Evolutionary conservation across 2,329 filamentous ascomycete species (phyloP).

Genomic region (Fusarium xylarioides): DNA sequence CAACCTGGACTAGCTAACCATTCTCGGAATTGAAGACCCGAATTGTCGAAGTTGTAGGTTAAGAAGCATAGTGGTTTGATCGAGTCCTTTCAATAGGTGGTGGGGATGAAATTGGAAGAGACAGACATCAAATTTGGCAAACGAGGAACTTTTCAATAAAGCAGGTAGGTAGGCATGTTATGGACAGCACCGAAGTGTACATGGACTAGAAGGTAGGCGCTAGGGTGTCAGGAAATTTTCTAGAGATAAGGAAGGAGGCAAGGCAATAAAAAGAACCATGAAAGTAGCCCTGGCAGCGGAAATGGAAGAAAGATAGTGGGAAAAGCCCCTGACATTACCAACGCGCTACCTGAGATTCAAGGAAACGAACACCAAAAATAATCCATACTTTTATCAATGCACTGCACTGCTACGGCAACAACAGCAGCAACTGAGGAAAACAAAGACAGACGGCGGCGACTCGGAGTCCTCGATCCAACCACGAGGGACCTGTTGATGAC

Average conservation of each 20-base stretch:
- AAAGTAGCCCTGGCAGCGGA: background rate
- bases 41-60: slow-evolving; percentile 5
- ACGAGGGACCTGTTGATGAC: slow-evolving; percentile 27
- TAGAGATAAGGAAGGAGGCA: slow-evolving; percentile 12
- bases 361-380: slow-evolving; percentile 14
- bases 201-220: background rate
- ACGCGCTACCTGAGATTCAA: background rate
- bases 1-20: slow-evolving; percentile 21
- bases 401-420: background rate
- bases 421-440: slow-evolving; percentile 8
- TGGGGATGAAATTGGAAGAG: background rate
- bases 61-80: slow-evolving; percentile 20
- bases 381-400: background rate
- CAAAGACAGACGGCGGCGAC: slow-evolving; percentile 22
- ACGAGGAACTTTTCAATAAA: background rate
- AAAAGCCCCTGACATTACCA: slow-evolving; percentile 7
- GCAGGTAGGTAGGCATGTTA: background rate
- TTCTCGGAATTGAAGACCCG: slow-evolving; percentile 15
- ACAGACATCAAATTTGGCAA: background rate
- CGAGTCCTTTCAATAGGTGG: background rate
- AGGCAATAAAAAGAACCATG: slow-evolving; percentile 2
- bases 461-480: slow-evolving; percentile 25
- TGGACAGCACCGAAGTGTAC: background rate
- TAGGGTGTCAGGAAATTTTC: background rate
- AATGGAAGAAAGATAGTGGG: background rate